phyloP scores from a whole-genome alignment of 1,284 basidiomycete genomes.

The Malassezia cuniculi region DNA sequence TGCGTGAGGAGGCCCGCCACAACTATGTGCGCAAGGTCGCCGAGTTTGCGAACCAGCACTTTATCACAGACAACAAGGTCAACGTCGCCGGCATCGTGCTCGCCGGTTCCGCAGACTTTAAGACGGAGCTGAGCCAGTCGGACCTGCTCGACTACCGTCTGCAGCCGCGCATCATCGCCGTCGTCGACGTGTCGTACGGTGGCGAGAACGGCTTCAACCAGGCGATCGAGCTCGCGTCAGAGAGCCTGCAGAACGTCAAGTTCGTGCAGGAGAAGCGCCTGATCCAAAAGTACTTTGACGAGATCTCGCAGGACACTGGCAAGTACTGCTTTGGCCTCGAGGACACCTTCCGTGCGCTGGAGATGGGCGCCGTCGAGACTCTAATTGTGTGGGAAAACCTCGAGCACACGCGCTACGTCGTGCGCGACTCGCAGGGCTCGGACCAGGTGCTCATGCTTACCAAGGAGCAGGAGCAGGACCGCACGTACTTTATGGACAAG shows the following conservation, averaged over 20 bases:
- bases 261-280: constrained; percentile 93
- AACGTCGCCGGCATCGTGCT: constrained; percentile 95
- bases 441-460: constrained; percentile 34
- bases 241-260: constrained; percentile 93
- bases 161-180: constrained; percentile 57
- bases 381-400: constrained; percentile 93
- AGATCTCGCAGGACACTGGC: constrained; percentile 93
- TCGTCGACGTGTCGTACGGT: constrained; percentile 88
- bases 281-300: constrained; percentile 88
- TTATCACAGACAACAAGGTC: constrained; percentile 94
- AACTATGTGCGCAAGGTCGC: constrained; percentile 99
- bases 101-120: constrained; percentile 96
- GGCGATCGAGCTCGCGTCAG: constrained; percentile 92
- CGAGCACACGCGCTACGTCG: constrained; percentile 34
- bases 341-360: constrained; percentile 90
- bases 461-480: constrained; percentile 51
- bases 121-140: constrained; percentile 88
- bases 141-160: constrained; percentile 91
- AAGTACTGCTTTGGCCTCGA: constrained; percentile 97
- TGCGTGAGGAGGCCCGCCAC: constrained; percentile 97
- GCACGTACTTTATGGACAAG: constrained; percentile 87
- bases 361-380: constrained; percentile 91
- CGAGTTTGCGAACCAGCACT: constrained; percentile 91
- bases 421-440: constrained; percentile 35
- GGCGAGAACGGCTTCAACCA: constrained; percentile 98